Conservation (phyloP, 257 asterid genomes). For the Nicotiana attenuata region DNA sequence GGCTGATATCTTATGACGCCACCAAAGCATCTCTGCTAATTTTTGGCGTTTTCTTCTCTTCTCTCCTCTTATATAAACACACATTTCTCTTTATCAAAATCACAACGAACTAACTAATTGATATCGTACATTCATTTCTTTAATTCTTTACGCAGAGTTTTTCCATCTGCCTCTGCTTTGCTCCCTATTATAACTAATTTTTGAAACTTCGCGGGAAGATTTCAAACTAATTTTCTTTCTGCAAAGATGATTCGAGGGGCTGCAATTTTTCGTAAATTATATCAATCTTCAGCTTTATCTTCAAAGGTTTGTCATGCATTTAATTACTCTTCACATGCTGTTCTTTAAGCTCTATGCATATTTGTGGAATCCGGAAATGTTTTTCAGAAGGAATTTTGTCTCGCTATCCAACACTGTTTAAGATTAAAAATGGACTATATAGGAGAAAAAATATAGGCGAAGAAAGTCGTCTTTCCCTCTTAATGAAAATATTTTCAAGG, state of each 20-base stretch:
- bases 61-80: neutral
- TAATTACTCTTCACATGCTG: neutral
- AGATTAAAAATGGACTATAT: too few relatives aligned
- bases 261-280: slow-evolving; percentile 4
- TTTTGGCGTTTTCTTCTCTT: neutral
- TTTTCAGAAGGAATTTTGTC: neutral
- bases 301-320: slow-evolving; percentile 13
- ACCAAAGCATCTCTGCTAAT: neutral
- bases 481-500: neutral
- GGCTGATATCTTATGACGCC: neutral
- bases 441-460: too few relatives aligned
- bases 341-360: neutral
- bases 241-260: slow-evolving; percentile 19
- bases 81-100: neutral
- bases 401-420: neutral
- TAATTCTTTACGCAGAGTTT: neutral
- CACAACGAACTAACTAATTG: neutral
- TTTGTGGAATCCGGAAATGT: neutral
- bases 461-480: too few relatives aligned
- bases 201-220: neutral
- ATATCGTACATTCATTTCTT: neutral
- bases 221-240: neutral
- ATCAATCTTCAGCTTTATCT: slow-evolving; percentile 9
- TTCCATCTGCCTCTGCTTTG: neutral
- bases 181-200: neutral